Conservation (phyloP, 1,284 basidiomycete genomes). For the Ganoderma leucocontextum region DNA sequence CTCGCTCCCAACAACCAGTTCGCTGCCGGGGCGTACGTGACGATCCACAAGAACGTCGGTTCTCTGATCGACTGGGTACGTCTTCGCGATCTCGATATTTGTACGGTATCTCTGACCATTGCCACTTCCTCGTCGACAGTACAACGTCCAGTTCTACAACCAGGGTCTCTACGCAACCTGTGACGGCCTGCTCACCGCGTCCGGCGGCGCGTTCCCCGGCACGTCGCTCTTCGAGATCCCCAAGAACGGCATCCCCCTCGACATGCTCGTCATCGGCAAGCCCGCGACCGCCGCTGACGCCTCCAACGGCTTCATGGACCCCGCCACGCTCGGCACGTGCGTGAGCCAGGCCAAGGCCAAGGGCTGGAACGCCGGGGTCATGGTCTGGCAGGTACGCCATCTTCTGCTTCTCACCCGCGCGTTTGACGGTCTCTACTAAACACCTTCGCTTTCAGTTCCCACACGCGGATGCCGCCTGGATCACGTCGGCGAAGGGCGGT, state of each 20-base stretch:
- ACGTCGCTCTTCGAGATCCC: constrained; percentile 65
- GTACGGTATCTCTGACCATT: no score
- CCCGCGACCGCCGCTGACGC: constrained; percentile 52
- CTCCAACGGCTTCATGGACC: constrained; percentile 62
- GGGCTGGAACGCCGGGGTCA: constrained; percentile 60
- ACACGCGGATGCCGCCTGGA: constrained; percentile 27
- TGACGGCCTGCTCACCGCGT: constrained; percentile 54
- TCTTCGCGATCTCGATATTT: background rate
- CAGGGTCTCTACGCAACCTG: constrained; percentile 58
- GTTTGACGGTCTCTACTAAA: background rate
- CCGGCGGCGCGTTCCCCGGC: constrained; percentile 24
- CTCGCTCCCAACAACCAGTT: constrained; percentile 55
- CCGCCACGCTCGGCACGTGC: constrained; percentile 61
- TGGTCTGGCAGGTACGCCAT: constrained; percentile 24
- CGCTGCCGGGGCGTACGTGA: constrained; percentile 69
- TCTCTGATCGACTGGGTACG: constrained; percentile 48
- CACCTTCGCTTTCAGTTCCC: constrained; percentile 21
- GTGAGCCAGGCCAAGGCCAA: constrained; percentile 57
- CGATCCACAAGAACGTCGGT: constrained; percentile 62
- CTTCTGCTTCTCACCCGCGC: background rate
- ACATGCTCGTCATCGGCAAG: constrained; percentile 67
- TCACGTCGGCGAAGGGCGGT: constrained; percentile 24
- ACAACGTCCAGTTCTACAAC: constrained; percentile 67
- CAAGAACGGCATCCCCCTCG: constrained; percentile 56
- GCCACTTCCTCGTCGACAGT: constrained; percentile 40